Evolutionary conservation across 202 grass and related monocot species (phyloP).

Genomic region (Carex arenaria): DNA sequence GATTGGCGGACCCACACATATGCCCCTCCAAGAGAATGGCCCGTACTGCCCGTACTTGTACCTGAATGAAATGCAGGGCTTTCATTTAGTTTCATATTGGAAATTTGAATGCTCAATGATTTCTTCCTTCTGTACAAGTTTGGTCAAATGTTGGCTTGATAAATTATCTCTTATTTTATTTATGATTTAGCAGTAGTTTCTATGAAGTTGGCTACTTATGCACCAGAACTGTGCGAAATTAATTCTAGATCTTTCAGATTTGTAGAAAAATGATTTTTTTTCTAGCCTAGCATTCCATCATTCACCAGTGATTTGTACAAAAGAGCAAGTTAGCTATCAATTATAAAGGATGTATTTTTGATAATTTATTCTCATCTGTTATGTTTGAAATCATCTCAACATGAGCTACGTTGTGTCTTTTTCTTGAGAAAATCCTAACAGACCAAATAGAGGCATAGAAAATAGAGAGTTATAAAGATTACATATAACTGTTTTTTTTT

Average conservation of each 20-base stretch:
- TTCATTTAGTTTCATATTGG: background rate
- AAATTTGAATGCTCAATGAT: background rate
- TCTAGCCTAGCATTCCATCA: background rate
- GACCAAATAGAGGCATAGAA: background rate
- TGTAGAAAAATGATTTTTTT: background rate
- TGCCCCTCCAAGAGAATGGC: constrained; percentile 89
- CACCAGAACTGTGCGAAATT: background rate
- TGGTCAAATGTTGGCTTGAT: background rate
- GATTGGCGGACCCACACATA: constrained; percentile 87
- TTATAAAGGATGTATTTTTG: background rate
- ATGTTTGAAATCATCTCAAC: background rate
- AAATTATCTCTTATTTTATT: background rate
- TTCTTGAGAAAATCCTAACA: background rate
- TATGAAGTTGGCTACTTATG: background rate
- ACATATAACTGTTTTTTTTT: background rate
- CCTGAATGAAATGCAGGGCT: background rate
- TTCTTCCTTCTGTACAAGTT: background rate
- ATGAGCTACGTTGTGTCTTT: background rate
- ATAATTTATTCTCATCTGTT: background rate
- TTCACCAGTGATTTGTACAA: background rate
- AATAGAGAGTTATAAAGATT: background rate
- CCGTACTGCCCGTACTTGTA: constrained; percentile 83
- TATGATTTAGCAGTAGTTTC: background rate
- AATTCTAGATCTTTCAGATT: background rate
- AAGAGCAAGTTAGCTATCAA: background rate